phyloP scores from a whole-genome alignment of 2,329 filamentous ascomycete genomes.

The Aspergillus fumigatiaffinis region DNA sequence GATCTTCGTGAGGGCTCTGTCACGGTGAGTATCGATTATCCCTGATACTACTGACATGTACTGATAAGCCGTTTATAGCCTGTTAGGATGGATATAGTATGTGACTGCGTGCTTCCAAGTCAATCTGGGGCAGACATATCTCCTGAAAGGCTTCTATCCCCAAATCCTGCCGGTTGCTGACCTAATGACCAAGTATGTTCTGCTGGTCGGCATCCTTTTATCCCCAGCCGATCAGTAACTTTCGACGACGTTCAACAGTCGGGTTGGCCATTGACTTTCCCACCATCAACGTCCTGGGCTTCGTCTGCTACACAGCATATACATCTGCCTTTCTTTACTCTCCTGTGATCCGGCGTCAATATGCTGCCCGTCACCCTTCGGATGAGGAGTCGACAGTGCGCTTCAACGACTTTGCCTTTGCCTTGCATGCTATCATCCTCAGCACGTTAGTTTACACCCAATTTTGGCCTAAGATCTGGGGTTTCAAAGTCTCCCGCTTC shows the following conservation, averaged over 20 bases:
- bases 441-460: slow-evolving; percentile 73
- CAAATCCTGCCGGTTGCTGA: not conserved
- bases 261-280: slow-evolving; percentile 89
- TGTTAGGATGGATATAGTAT: slow-evolving; percentile 71
- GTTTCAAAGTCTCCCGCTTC: slow-evolving; percentile 59
- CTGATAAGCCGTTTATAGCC: slow-evolving; percentile 44
- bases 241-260: slow-evolving; percentile 67
- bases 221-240: slow-evolving; percentile 81
- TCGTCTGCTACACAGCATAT: slow-evolving; percentile 67
- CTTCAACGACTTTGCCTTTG: slow-evolving; percentile 87
- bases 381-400: slow-evolving; percentile 77
- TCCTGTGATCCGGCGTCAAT: slow-evolving; percentile 71
- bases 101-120: slow-evolving; percentile 12
- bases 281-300: slow-evolving; percentile 62
- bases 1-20: slow-evolving; percentile 38
- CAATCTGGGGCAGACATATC: not conserved
- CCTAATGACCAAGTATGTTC: slow-evolving; percentile 44
- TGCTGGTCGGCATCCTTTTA: slow-evolving; percentile 91
- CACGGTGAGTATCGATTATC: slow-evolving; percentile 32
- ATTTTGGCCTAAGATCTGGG: slow-evolving; percentile 69
- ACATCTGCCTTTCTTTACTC: slow-evolving; percentile 76
- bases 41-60: not conserved
- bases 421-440: slow-evolving; percentile 71
- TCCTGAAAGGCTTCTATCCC: not conserved
- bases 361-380: slow-evolving; percentile 71